These are phyloP conservation scores for Vigna reflexopilosa DNA, from an alignment of 306 rosid species.

Conservation along the genomic window DNA sequence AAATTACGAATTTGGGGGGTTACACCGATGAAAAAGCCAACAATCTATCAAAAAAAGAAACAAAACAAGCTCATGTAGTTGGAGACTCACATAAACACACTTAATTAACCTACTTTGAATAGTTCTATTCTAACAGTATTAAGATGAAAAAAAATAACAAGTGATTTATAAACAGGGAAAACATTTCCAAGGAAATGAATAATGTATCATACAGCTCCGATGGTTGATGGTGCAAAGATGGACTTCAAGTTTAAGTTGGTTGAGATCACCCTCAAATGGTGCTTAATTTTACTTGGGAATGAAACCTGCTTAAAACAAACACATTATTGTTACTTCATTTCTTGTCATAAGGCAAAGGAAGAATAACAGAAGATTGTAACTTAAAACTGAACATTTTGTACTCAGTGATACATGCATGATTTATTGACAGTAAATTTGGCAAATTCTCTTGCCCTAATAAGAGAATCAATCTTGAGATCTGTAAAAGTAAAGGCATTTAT, in stretches of 20 bases:
- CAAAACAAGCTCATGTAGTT: background rate
- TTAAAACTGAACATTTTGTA: no score
- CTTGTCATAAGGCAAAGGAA: conserved; percentile 4
- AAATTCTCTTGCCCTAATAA: background rate
- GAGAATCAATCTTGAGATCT: background rate
- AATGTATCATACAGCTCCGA: conserved; percentile 70
- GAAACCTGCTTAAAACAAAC: conserved; percentile 46
- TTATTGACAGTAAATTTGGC: background rate
- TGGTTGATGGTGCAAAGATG: conserved; percentile 79
- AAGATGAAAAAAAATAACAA: background rate
- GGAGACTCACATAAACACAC: background rate
- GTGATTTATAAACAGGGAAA: conserved; percentile 16
- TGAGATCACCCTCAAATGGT: conserved; percentile 34
- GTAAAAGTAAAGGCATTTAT: background rate
- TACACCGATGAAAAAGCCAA: conserved; percentile 71
- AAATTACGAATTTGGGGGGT: conserved; percentile 59
- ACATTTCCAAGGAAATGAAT: conserved; percentile 24
- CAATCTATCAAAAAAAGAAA: conserved; percentile 47
- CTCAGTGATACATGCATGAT: background rate
- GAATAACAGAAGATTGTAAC: background rate
- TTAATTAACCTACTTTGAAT: background rate
- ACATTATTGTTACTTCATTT: conserved; percentile 22
- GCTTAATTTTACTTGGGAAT: conserved; percentile 46
- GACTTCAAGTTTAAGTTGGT: conserved; percentile 64
- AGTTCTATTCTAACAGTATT: background rate